Conservation (phyloP, 108 stramenopile genomes). For the Skeletonema marinoi region DNA sequence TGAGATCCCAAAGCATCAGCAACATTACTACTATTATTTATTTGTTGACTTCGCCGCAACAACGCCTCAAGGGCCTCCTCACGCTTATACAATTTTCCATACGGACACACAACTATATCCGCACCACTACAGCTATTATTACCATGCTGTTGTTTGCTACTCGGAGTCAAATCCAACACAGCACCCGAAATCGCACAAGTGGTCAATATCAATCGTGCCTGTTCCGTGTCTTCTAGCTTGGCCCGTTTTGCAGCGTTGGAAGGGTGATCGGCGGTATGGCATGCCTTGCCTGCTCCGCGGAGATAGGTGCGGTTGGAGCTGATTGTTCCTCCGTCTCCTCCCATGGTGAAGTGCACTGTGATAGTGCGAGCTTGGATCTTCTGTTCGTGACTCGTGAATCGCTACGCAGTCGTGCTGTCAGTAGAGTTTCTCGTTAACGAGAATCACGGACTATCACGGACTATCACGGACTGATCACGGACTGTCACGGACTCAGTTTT, state of each 20-base stretch:
- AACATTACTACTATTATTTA: background rate
- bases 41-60: conserved; percentile 43
- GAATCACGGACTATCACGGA: too few species aligned
- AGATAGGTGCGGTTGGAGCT: conserved; percentile 78
- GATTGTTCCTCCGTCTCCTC: conserved; percentile 90
- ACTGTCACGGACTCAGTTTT: too few species aligned
- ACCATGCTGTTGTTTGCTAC: background rate
- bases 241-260: conserved; percentile 12
- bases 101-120: conserved; percentile 72
- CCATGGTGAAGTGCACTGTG: conserved; percentile 54
- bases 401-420: too few species aligned
- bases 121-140: background rate
- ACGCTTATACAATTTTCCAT: conserved; percentile 72
- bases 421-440: too few species aligned
- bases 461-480: too few species aligned
- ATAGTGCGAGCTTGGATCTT: too few species aligned
- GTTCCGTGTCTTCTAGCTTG: conserved; percentile 40
- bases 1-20: conserved; percentile 42
- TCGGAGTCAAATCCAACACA: conserved; percentile 30
- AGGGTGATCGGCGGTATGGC: conserved; percentile 60
- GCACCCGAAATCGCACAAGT: conserved; percentile 66
- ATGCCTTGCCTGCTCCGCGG: conserved; percentile 82
- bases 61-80: conserved; percentile 82
- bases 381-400: too few species aligned
- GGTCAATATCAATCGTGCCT: conserved; percentile 43